Conservation (phyloP, 106 monocot species). For the Platanthera guangdongensis region DNA sequence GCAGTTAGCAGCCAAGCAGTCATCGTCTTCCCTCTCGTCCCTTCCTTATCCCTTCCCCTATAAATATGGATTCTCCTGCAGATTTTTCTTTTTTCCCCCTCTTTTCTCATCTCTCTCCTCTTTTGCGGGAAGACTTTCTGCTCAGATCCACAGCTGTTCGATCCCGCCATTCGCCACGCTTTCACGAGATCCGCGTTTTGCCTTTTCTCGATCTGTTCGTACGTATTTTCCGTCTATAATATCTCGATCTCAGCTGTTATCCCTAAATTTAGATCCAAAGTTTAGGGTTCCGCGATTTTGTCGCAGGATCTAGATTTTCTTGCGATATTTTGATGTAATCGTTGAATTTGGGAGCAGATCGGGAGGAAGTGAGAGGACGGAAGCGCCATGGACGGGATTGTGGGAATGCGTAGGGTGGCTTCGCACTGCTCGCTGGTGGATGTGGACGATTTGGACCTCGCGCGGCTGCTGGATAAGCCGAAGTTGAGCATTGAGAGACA, state of each 20-base stretch:
- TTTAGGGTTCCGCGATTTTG: neutral
- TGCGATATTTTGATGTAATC: neutral
- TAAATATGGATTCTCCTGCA: neutral
- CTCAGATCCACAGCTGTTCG: neutral
- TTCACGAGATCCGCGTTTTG: neutral
- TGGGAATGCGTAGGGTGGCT: conserved; percentile 24
- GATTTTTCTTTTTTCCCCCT: neutral
- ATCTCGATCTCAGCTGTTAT: conserved; percentile 3
- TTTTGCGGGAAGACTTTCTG: neutral
- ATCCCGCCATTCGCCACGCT: neutral
- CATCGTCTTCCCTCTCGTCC: neutral
- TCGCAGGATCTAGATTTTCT: neutral
- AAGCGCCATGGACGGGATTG: conserved; percentile 1
- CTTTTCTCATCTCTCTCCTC: neutral
- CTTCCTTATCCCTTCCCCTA: neutral
- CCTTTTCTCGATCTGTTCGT: neutral
- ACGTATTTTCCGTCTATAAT: neutral
- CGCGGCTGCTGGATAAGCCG: conserved; percentile 44
- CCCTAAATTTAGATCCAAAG: conserved; percentile 3
- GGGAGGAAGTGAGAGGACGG: neutral
- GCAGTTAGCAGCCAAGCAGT: neutral
- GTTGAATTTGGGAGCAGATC: conserved; percentile 1
- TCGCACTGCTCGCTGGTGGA: conserved; percentile 51
- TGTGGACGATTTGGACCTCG: conserved; percentile 42
- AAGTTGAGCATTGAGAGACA: conserved; percentile 64